Evolutionary conservation across 371 early-diverging fungal genomes (phyloP).

Genomic region (Haplosporangium sp.): DNA sequence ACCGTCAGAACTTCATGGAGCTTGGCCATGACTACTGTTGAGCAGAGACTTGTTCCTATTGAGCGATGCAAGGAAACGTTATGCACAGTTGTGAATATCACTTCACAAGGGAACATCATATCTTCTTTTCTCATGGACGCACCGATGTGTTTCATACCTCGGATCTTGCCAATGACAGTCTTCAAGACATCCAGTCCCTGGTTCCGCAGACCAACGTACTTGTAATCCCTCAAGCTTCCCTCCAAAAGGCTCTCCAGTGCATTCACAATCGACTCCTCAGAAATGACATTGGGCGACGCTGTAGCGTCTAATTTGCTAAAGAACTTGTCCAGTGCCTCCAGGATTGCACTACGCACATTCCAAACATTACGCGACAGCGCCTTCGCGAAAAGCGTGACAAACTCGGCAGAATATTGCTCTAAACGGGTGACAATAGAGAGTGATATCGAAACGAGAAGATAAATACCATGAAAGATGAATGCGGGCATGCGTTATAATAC

Average conservation of each 20-base stretch:
- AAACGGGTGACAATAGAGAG: background rate
- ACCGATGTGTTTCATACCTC: conserved; percentile 17
- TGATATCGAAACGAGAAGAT: background rate
- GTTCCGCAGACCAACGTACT: conserved; percentile 35
- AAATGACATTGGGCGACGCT: background rate
- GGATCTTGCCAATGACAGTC: conserved; percentile 20
- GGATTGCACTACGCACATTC: conserved; percentile 76
- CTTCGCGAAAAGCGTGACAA: conserved; percentile 47
- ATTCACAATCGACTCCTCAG: conserved; percentile 17
- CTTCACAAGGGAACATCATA: background rate
- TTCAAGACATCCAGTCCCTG: conserved; percentile 40
- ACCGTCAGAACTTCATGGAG: conserved; percentile 13
- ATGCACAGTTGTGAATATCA: background rate
- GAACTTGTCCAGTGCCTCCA: conserved; percentile 68
- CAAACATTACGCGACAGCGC: conserved; percentile 72
- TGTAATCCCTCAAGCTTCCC: conserved; percentile 42
- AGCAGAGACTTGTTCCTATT: conserved; percentile 21
- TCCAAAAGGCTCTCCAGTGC: conserved; percentile 32
- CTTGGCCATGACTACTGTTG: conserved; percentile 12
- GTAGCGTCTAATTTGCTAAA: conserved; percentile 46
- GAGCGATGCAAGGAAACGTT: background rate
- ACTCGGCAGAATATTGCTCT: conserved; percentile 51
- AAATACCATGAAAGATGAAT: background rate
- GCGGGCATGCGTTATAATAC: background rate
- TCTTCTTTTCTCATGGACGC: background rate